Evolutionary conservation across 257 asterid genomes (phyloP), one percentile per base, ranked within the genome.

Genomic region (Gynochthodes officinalis): DNA sequence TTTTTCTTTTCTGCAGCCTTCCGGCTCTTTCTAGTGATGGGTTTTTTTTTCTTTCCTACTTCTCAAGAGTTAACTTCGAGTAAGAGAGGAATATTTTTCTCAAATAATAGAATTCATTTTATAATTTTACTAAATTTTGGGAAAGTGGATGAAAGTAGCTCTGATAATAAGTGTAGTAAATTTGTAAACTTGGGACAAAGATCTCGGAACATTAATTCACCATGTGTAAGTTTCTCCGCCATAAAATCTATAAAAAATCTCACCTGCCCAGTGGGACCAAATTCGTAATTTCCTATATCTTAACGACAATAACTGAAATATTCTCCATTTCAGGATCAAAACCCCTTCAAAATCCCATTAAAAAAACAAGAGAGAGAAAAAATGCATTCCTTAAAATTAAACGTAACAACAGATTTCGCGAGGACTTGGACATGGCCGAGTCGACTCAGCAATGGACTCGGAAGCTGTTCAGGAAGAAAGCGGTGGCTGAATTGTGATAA

Each of bases 341-440:
- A 42, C 27, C 28, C 48, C 37, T 30, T 9, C 27, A 18, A 15
- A 33, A 18, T 4, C 23, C 23, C 37, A n/a, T 44, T 15, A 61
- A 64, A 21, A 21, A 57, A 21, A 46, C 35, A 2, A 46, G 49
- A 14, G n/a, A 55, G 7, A 8, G 2, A 49, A 19, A 49, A n/a
- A 81, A 90, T 91, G 96, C 82, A 91, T 30, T 81, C 85, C 75
- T 64, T 87, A 68, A 88, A 81, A 69, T 71, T 85, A 70, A 91
- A 84, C 68, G 54, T 69, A 12, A 70, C 75, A 50, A 0, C 66
- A 8, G 58, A 69, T 75, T 79, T 87, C 74, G 77, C 61, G 23
- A 37, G 50, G 64, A 80, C 71, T 42, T 64, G 61, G 77, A 60
- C 82, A 8, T 75, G 78, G 78, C 73, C 80, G 67, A 74, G 77